Percentiles rank a stretch among this genome's conserved stretches.
phyloP scores from a whole-genome alignment of 495 filamentous ascomycete genomes.

The Darksidea phi region DNA sequence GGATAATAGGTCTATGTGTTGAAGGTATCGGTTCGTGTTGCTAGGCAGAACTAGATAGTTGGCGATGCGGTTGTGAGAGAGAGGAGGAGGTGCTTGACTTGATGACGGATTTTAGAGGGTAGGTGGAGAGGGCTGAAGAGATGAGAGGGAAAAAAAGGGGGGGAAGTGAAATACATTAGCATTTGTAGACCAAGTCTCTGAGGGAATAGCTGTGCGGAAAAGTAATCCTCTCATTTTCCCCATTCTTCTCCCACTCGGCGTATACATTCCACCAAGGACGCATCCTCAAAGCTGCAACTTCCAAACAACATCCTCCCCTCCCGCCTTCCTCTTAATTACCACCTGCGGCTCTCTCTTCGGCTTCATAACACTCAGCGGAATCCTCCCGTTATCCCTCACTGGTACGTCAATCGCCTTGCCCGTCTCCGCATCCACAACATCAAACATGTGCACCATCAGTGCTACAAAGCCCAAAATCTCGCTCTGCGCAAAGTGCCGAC shows the following conservation, averaged over 20 bases:
- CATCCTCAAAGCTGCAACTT: constrained; percentile 4
- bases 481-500: constrained; percentile 49
- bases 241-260: background rate
- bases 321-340: constrained; percentile 20
- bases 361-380: constrained; percentile 36
- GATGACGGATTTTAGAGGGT: too few species aligned
- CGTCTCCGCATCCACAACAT: constrained; percentile 35
- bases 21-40: too few species aligned
- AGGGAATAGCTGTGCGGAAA: background rate
- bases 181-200: background rate
- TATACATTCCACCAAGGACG: background rate
- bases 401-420: constrained; percentile 31
- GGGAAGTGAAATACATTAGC: background rate
- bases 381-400: constrained; percentile 21
- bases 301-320: constrained; percentile 23
- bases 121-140: too few species aligned
- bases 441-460: constrained; percentile 47
- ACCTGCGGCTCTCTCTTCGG: constrained; percentile 35
- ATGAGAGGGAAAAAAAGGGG: background rate
- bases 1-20: too few species aligned
- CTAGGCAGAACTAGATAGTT: too few species aligned
- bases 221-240: background rate
- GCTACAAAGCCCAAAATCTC: constrained; percentile 48
- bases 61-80: too few species aligned
- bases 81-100: too few species aligned